Percentiles rank a stretch among this genome's conserved stretches.
phyloP scores from a whole-genome alignment of 148 eudicot species.

The Vaccinium vitisidaea region DNA sequence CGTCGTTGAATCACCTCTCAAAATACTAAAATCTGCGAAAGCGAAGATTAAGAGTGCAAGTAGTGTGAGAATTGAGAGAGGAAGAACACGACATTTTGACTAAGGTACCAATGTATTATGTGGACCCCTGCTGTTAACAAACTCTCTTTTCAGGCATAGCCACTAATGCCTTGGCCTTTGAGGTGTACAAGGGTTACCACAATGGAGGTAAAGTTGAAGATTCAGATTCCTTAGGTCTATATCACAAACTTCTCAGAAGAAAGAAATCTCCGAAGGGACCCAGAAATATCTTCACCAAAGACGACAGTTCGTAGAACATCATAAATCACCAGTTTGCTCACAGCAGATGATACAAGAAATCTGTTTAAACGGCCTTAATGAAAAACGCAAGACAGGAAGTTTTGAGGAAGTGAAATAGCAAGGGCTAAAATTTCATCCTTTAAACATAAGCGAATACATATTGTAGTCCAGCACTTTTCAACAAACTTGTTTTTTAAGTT shows the following conservation, averaged over 20 bases:
- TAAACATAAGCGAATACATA: conserved; percentile 12
- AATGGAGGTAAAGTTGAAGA: background rate
- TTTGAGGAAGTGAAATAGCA: background rate
- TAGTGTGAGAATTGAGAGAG: no score
- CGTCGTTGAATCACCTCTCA: no score
- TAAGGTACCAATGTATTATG: background rate
- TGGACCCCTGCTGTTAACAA: background rate
- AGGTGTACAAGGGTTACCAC: background rate
- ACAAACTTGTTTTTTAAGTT: conserved; percentile 9
- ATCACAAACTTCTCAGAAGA: background rate
- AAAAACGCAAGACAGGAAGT: background rate
- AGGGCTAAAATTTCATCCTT: background rate
- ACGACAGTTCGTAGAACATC: background rate
- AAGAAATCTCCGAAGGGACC: background rate
- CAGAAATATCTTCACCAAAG: background rate
- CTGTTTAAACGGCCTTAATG: background rate
- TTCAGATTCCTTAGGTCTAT: background rate
- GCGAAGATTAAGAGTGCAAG: no score
- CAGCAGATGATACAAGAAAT: background rate
- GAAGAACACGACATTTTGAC: no score
- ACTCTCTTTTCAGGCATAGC: background rate
- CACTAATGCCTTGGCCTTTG: background rate
- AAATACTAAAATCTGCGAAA: no score
- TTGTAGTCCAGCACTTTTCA: conserved; percentile 16
- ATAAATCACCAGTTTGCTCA: background rate